Base-by-base conservation (phyloP, 257 asterid genomes). In the Lycium ferocissimum region DNA sequence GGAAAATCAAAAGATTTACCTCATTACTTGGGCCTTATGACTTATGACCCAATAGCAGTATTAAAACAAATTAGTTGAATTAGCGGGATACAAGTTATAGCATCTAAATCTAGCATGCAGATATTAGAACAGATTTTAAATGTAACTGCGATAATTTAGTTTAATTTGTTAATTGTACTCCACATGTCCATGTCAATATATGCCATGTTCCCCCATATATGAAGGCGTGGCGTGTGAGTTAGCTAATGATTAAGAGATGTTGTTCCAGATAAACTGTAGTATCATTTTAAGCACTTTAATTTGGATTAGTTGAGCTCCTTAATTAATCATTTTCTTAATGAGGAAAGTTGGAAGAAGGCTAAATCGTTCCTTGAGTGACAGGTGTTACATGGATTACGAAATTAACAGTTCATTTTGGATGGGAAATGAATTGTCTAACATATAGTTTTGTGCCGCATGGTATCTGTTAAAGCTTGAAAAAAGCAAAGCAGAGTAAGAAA, bases 381-480 rank as follows among this genome's bases (percentile, higher is more conserved):
- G 5, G 59, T n/a, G 43, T 59, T 10, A 20, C 70, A 62, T 63
- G 15, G 10, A 67, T 43, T 49, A 73, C 2, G 5, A 72, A 73
- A 73, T 73, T 47, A 73, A 47, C 10, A 47, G 59, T 20, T 73
- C 80, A 73, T 73, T 73, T 49, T 71, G 18, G 56, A 71, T 18
- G 56, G 7, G 62, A 56, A 56, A 56, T 56, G 62, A 56, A 56
- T 56, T 13, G 17, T 56, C n/a, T 56, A 71, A 71, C 79, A 10
- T 43, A 10, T 20, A 9, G 17, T n/a, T 18, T 1, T 43, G 2
- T 20, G 61, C n/a, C 81, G 47, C 80, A 9, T 72, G 80, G 2
- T 18, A 18, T 7, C 1, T 43, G 10, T 75, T 75, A 75, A 38
- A 75, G 59, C 12, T 45, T 72, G 14, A 5, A n/a, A 20, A 11